phyloP scores from a whole-genome alignment of 306 rosid genomes.

The Betula pendula region DNA sequence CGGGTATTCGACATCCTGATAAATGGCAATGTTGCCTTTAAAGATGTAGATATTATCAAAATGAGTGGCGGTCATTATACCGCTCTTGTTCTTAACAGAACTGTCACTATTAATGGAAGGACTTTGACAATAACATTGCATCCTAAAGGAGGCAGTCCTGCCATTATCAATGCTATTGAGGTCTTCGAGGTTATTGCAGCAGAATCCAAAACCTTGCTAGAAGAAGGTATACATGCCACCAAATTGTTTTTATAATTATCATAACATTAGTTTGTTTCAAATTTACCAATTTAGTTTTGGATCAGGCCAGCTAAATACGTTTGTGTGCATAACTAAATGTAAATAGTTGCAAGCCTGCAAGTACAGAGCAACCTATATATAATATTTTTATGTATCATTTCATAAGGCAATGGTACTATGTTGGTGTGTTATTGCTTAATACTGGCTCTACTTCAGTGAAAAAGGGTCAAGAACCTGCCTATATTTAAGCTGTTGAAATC shows the following conservation, averaged over 20 bases:
- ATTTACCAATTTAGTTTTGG: background rate
- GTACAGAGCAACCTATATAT: background rate
- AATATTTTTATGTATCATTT: background rate
- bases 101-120: conserved; percentile 76
- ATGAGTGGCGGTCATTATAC: conserved; percentile 68
- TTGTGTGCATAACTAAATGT: background rate
- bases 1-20: conserved; percentile 77
- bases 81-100: conserved; percentile 81
- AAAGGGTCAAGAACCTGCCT: background rate
- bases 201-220: conserved; percentile 66
- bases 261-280: background rate
- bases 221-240: conserved; percentile 67
- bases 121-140: conserved; percentile 64
- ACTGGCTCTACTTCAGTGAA: background rate
- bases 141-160: conserved; percentile 57
- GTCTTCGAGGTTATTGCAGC: conserved; percentile 70
- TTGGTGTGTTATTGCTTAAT: background rate
- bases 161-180: conserved; percentile 83
- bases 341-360: background rate
- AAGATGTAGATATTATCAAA: conserved; percentile 69
- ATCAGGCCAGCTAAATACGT: background rate
- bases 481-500: background rate
- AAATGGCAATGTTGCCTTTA: conserved; percentile 55
- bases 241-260: background rate
- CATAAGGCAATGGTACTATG: background rate